phyloP scores from a whole-genome alignment of 208 protist species.

The Acanthamoeba royreba region DNA sequence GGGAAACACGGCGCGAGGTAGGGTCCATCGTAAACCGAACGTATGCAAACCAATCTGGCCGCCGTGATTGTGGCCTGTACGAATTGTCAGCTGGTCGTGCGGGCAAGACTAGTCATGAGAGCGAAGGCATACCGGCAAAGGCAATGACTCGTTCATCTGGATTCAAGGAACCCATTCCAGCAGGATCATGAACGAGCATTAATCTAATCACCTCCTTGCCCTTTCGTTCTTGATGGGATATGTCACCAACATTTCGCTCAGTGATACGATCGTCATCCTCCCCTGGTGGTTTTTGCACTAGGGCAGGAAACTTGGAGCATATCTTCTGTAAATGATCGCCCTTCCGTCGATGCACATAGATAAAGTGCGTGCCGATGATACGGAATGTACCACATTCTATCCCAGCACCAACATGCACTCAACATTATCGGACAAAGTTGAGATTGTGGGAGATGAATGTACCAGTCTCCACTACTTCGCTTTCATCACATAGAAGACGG shows the following conservation, averaged over 20 bases:
- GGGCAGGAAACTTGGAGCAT: background rate
- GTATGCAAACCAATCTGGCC: background rate
- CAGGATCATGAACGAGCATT: constrained; percentile 9
- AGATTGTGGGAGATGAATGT: background rate
- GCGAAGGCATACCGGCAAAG: constrained; percentile 22
- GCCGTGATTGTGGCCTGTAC: background rate
- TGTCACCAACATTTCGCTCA: background rate
- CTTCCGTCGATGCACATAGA: background rate
- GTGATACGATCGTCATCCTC: background rate
- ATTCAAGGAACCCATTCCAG: background rate
- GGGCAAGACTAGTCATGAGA: background rate
- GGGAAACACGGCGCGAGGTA: background rate
- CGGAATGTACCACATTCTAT: background rate
- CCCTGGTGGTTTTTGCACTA: background rate
- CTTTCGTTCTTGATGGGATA: background rate
- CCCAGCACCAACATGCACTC: background rate
- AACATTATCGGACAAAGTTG: background rate
- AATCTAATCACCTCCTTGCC: background rate
- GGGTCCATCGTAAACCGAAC: background rate
- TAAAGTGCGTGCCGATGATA: background rate
- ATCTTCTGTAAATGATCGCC: background rate
- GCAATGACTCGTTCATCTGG: constrained; percentile 1
- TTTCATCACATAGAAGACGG: background rate
- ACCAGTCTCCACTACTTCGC: background rate
- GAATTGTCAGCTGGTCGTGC: background rate